phyloP scores from a whole-genome alignment of 192 early-diverging fungal genomes.

The Coemansia sp. region DNA sequence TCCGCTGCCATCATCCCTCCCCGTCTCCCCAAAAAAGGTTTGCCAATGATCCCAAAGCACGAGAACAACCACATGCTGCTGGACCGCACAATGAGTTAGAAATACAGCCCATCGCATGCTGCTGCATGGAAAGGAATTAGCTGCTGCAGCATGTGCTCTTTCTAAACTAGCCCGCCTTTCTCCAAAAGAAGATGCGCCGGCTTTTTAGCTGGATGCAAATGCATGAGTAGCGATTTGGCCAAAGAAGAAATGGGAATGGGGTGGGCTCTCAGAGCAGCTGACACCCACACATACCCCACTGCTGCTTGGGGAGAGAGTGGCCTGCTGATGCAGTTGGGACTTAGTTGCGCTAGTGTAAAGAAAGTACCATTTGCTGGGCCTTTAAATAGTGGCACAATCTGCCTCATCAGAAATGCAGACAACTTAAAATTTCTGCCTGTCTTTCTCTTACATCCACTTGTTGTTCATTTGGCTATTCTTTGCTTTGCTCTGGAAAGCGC shows the following conservation, averaged over 20 bases:
- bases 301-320: neutral
- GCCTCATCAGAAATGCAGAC: neutral
- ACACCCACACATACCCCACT: neutral
- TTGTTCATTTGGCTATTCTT: neutral
- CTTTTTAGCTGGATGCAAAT: neutral
- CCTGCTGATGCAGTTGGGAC: neutral
- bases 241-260: neutral
- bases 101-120: neutral
- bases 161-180: constrained; percentile 11
- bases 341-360: neutral
- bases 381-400: neutral
- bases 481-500: neutral
- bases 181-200: constrained; percentile 7
- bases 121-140: neutral
- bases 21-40: constrained; percentile 2
- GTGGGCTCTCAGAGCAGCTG: neutral
- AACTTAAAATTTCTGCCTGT: neutral
- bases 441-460: neutral
- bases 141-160: neutral
- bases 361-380: neutral
- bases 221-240: neutral
- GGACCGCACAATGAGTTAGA: neutral
- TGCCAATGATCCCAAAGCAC: constrained; percentile 5
- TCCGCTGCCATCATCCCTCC: neutral
- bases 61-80: neutral